Conservation (phyloP, 805 yeast genomes). For the Kazachstania taianensis region DNA sequence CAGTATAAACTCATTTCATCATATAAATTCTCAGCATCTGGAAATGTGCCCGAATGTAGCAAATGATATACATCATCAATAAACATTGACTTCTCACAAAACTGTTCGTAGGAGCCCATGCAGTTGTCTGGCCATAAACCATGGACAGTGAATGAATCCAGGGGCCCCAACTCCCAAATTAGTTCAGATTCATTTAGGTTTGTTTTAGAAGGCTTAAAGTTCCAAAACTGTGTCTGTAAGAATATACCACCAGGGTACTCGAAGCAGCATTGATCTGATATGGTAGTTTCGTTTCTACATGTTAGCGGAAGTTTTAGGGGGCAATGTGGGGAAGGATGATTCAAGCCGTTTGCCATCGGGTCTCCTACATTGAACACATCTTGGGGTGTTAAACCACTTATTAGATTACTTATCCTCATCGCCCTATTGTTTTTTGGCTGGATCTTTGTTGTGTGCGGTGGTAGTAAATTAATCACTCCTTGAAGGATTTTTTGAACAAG, state of each 20-base stretch:
- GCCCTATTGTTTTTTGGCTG: no score
- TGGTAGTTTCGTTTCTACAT: conserved; percentile 46
- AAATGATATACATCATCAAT: conserved; percentile 41
- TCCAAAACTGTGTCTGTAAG: conserved; percentile 89
- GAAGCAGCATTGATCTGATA: conserved; percentile 66
- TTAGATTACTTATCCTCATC: no score
- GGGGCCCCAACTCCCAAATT: conserved; percentile 44
- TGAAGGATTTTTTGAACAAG: no score
- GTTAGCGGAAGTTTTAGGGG: conserved; percentile 51
- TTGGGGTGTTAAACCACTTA: no score
- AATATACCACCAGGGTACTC: conserved; percentile 81
- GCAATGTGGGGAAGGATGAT: conserved; percentile 28
- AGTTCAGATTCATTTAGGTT: conserved; percentile 18
- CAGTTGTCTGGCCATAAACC: conserved; percentile 89
- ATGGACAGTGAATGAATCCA: conserved; percentile 65
- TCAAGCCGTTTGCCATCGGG: background rate
- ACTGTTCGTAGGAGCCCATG: conserved; percentile 71
- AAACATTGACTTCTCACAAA: conserved; percentile 55
- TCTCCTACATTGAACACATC: no score
- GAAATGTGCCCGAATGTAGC: conserved; percentile 28
- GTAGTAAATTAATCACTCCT: no score
- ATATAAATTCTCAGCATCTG: conserved; percentile 40
- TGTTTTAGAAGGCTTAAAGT: conserved; percentile 50
- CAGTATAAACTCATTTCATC: conserved; percentile 50
- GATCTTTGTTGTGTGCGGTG: no score